Conservation (phyloP, 1,284 basidiomycete species). For the Phaffia rhodozyma region DNA sequence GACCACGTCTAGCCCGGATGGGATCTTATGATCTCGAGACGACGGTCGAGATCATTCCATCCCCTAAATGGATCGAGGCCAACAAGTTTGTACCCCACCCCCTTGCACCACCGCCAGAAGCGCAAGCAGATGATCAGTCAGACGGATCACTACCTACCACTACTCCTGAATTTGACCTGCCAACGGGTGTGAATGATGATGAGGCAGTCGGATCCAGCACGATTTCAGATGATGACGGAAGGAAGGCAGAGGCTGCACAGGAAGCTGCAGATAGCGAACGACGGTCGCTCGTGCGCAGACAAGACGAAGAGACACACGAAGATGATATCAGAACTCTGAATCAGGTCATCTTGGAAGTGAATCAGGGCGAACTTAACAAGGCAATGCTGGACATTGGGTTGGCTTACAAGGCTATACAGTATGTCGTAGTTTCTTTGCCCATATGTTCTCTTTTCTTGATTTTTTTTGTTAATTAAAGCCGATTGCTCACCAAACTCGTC, state of each 20-base stretch:
- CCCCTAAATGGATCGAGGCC: background rate
- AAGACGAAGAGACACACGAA: background rate
- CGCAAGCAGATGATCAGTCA: background rate
- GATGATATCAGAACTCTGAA: background rate
- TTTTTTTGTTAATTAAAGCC: background rate
- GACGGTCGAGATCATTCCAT: conserved; percentile 5
- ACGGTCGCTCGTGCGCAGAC: background rate
- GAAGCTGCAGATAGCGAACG: background rate
- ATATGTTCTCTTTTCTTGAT: background rate
- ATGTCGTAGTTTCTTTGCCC: background rate
- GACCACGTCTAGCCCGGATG: conserved; percentile 4
- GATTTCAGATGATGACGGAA: background rate
- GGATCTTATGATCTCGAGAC: background rate
- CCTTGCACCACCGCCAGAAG: background rate
- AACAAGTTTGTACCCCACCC: background rate
- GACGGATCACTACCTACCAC: background rate
- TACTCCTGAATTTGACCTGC: background rate
- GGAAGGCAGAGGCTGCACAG: conserved; percentile 2
- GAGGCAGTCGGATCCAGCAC: background rate
- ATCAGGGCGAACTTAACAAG: conserved; percentile 14
- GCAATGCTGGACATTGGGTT: conserved; percentile 11
- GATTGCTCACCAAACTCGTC: background rate
- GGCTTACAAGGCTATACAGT: conserved; percentile 16
- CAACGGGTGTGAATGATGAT: background rate
- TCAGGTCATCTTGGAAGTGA: background rate